These are phyloP conservation scores for Pseudognaphalium luteoalbum DNA, from an alignment of 129 eudicot species.

Conservation along the genomic window DNA sequence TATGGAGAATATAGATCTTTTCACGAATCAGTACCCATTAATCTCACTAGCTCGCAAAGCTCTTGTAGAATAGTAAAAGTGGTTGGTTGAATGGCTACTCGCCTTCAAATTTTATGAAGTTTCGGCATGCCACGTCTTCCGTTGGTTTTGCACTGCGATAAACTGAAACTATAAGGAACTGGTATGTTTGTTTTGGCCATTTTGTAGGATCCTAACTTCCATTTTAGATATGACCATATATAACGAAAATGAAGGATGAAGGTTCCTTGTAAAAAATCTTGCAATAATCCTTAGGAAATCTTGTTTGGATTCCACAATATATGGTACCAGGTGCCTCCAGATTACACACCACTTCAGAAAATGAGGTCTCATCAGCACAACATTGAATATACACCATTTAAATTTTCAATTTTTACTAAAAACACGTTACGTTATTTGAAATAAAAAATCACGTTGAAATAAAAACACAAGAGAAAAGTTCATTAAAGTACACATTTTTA, in stretches of 20 bases:
- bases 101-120: constrained; percentile 15
- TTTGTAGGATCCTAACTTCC: not conserved
- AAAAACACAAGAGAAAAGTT: too few relatives aligned
- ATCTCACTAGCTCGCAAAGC: constrained; percentile 14
- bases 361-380: too few relatives aligned
- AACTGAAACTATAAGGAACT: not conserved
- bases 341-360: too few relatives aligned
- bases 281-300: too few relatives aligned
- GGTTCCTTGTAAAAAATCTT: too few relatives aligned
- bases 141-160: not conserved
- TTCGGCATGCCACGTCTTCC: constrained; percentile 22
- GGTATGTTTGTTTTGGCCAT: not conserved
- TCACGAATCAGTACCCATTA: constrained; percentile 25
- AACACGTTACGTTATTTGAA: not conserved
- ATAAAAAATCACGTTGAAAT: not conserved
- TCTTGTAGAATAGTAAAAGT: constrained; percentile 19
- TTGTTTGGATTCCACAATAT: not conserved
- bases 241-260: too few relatives aligned
- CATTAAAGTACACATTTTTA: too few relatives aligned
- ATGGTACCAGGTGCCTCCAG: not conserved
- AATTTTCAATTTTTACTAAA: not conserved
- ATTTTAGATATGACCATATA: too few relatives aligned
- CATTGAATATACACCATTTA: not conserved
- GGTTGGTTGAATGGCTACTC: constrained; percentile 7
- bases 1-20: constrained; percentile 24